These are phyloP conservation scores for Eutypella sp. DNA, from an alignment of 2,329 filamentous ascomycete genomes.

Conservation along the genomic window DNA sequence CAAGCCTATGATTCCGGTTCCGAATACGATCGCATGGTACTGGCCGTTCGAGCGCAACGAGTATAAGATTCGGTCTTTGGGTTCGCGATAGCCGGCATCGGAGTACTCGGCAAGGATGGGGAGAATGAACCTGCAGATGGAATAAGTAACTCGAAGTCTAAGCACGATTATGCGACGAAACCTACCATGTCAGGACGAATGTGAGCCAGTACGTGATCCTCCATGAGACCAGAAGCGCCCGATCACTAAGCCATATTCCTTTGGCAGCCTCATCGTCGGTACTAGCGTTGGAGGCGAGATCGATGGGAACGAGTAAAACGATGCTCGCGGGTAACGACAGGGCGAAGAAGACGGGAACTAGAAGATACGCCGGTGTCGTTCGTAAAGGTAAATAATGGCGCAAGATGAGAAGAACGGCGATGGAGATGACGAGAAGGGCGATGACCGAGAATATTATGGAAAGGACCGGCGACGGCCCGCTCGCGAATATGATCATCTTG, in stretches of 20 bases:
- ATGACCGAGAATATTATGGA: constrained; percentile 74
- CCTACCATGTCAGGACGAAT: constrained; percentile 87
- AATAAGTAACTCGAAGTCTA: constrained; percentile 9
- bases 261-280: constrained; percentile 65
- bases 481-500: constrained; percentile 48
- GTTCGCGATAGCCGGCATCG: constrained; percentile 88
- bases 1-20: constrained; percentile 64
- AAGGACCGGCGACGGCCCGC: constrained; percentile 60
- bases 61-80: constrained; percentile 74
- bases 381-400: constrained; percentile 88
- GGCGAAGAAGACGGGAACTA: constrained; percentile 92
- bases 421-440: constrained; percentile 68
- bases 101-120: constrained; percentile 91
- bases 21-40: constrained; percentile 79
- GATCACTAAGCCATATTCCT: constrained; percentile 82
- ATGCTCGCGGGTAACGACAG: constrained; percentile 88
- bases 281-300: constrained; percentile 80
- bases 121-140: constrained; percentile 68
- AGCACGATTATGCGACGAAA: not conserved
- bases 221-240: constrained; percentile 81
- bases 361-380: constrained; percentile 82
- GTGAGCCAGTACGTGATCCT: constrained; percentile 96
- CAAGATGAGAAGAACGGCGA: constrained; percentile 75
- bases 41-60: constrained; percentile 82
- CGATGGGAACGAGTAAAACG: constrained; percentile 88